A percentile compares a stretch with the other conserved stretches of the same genome.
Evolutionary conservation across 2,329 filamentous ascomycete species (phyloP).

Genomic region (Colletotrichum euphorbiae): DNA sequence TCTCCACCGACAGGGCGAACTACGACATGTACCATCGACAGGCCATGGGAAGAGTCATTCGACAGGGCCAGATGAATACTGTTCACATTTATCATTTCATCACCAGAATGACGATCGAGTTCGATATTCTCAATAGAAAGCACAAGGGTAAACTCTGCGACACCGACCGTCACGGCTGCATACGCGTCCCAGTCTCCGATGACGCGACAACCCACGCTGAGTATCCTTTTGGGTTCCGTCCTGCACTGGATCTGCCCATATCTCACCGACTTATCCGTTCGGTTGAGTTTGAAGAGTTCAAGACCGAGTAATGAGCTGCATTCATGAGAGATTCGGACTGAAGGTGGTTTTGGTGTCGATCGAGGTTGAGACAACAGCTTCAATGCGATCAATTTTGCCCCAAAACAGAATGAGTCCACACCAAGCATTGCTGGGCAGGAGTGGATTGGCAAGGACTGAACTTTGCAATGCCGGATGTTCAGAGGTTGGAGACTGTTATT

Average conservation of each 20-base stretch:
- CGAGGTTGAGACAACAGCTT: background rate
- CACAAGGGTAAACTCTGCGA: conserved; percentile 6
- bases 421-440: background rate
- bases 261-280: conserved; percentile 21
- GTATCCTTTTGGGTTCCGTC: conserved; percentile 20
- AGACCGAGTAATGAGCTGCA: background rate
- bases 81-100: conserved; percentile 56
- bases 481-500: background rate
- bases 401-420: background rate
- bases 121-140: conserved; percentile 48
- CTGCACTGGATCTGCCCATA: background rate
- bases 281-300: conserved; percentile 29
- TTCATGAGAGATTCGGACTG: background rate
- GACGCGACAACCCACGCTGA: background rate
- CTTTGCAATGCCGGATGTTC: no score
- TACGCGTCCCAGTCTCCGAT: conserved; percentile 12
- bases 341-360: background rate
- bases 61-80: conserved; percentile 52
- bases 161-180: background rate
- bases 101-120: conserved; percentile 53
- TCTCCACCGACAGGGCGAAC: conserved; percentile 47
- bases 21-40: conserved; percentile 53
- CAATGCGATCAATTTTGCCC: background rate
- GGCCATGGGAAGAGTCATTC: conserved; percentile 53
- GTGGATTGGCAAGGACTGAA: no score